These are phyloP conservation scores for Chalciporus chontae DNA, from an alignment of 768 basidiomycete species.

Conservation along the genomic window DNA sequence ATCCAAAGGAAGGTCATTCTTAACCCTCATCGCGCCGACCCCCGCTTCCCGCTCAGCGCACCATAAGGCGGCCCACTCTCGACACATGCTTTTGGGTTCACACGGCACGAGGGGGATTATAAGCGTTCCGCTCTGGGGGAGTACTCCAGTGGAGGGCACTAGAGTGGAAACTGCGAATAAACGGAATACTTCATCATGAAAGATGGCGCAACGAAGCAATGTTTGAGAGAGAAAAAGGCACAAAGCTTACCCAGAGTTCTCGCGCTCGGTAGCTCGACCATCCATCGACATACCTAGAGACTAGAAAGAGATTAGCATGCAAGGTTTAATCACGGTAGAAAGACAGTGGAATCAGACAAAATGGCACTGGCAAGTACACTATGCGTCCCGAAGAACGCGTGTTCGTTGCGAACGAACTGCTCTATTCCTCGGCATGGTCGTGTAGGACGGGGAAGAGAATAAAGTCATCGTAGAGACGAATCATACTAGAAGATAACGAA, in stretches of 20 bases:
- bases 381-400: conserved; percentile 53
- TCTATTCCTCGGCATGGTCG: conserved; percentile 86
- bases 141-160: conserved; percentile 68
- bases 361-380: conserved; percentile 90
- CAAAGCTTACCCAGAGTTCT: conserved; percentile 21
- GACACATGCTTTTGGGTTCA: conserved; percentile 66
- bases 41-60: conserved; percentile 74
- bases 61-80: conserved; percentile 62
- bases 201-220: conserved; percentile 18
- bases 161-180: conserved; percentile 89
- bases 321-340: background rate
- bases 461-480: conserved; percentile 52
- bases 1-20: conserved; percentile 83
- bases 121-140: conserved; percentile 69
- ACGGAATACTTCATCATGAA: conserved; percentile 57
- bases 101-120: conserved; percentile 64
- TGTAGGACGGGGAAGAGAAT: conserved; percentile 92
- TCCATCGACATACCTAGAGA: background rate
- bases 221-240: background rate
- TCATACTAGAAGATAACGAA: background rate
- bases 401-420: conserved; percentile 76
- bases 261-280: background rate
- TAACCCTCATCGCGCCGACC: conserved; percentile 70
- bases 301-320: conserved; percentile 15
- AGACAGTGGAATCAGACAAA: conserved; percentile 56